phyloP scores from a whole-genome alignment of 148 eudicot genomes.

The Rhododendron henanense region DNA sequence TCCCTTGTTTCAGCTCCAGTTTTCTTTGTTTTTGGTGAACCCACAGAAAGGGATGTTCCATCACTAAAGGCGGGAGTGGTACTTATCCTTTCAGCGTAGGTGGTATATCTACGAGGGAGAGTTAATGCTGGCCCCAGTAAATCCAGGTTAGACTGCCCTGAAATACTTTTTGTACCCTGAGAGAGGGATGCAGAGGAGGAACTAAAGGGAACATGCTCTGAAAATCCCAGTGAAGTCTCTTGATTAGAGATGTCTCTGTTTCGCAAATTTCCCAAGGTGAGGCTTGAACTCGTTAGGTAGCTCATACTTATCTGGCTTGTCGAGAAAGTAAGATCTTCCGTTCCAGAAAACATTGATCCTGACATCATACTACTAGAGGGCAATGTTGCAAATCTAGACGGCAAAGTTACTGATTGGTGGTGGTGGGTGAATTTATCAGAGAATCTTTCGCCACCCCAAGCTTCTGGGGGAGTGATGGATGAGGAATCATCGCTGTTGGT shows the following conservation, averaged over 20 bases:
- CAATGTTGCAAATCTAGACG: constrained; percentile 57
- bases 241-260: constrained; percentile 44
- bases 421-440: constrained; percentile 51
- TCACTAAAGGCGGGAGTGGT: constrained; percentile 55
- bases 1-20: constrained; percentile 91
- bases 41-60: constrained; percentile 46
- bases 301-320: constrained; percentile 40
- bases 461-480: constrained; percentile 88
- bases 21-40: constrained; percentile 89
- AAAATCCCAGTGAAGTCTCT: constrained; percentile 43
- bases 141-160: constrained; percentile 50
- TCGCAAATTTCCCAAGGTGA: constrained; percentile 37
- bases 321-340: constrained; percentile 52
- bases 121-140: constrained; percentile 48
- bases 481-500: constrained; percentile 55
- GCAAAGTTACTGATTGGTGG: constrained; percentile 45
- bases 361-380: constrained; percentile 47
- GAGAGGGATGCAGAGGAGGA: constrained; percentile 44
- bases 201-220: constrained; percentile 63
- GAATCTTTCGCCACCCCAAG: constrained; percentile 85
- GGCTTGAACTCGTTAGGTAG: constrained; percentile 41
- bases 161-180: constrained; percentile 36
- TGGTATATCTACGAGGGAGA: constrained; percentile 56
- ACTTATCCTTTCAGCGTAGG: constrained; percentile 92
- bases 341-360: constrained; percentile 46